Base-by-base conservation (phyloP, 2,329 filamentous ascomycete species). In the Penicillium frequentans region DNA sequence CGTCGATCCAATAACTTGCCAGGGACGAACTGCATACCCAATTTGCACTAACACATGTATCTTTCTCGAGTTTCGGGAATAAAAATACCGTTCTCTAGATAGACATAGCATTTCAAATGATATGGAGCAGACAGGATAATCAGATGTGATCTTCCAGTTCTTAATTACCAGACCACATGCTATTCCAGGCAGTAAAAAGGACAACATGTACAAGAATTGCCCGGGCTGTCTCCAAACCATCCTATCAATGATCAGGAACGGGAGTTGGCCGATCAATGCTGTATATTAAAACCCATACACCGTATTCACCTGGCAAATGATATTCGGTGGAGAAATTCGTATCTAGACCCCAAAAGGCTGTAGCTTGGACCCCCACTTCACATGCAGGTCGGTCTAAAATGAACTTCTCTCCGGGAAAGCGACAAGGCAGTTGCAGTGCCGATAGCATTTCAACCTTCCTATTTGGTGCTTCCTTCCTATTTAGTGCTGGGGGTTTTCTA, bases 1-100 rank as follows among this genome's bases (percentile, higher is more conserved):
- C 58, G 42, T 68, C 63, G n/a, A 61, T 72, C 42, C 63, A 70
- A 56, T 70, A 65, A 42, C 26, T 19, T 37, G 8, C 9, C 8
- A 23, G 9, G 3, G 10, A 14, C 19, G 39, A 42, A 23, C 19
- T 42, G 39, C 19, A 42, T 33, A 33, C 46, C 11, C 27, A 27
- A 23, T 49, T 23, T 9, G 27, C 11, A 42, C n/a, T 2, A 9
- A 37, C 35, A 16, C 7, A n/a, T n/a, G 16, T 37, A 37, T n/a
- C 7, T 16, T 37, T n/a, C 19, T 7, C 35, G 16, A 9, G n/a
- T 39, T 19, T 37, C 14, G 6, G 35, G n/a, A 16, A 8, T 19
- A 10, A 19, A 1, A 8, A 37, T 16, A 37, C 16, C 4, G 3
- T 9, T 37, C 9, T 19, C 8, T 19, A 19, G 35, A 37, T 37